Base-by-base conservation (phyloP, 208 protist species). In the Naegleria lovaniensis region DNA sequence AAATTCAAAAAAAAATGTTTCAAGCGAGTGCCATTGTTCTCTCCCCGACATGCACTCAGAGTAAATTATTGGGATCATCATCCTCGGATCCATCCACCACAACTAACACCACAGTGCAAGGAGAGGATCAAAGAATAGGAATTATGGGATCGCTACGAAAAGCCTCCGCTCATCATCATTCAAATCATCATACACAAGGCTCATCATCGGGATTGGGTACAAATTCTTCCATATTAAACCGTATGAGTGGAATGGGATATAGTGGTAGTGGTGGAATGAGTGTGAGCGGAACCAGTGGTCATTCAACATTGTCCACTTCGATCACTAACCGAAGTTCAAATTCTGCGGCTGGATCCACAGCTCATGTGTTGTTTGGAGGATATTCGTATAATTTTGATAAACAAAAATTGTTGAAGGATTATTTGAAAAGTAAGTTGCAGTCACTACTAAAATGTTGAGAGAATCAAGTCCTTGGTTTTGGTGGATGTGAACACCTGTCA, bases 341-440 rank as follows among this genome's bases (percentile, higher is more conserved):
- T 67, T 29, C 55, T 29, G 11, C 55, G 22, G 2, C 22, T 67
- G 11, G 19, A 29, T 29, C 11, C 1, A 67, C 55, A 3, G 11
- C 22, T 4, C 4, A 67, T 67, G 22, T 67, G 11, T 67, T 67
- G 22, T 67, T 67, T 67, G 22, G 22, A 29, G 55, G 55, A 29
- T 67, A 67, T 67, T 67, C 55, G 11, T 67, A 67, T 67, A 67
- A 67, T 67, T 67, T 67, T 67, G 55, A 67, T 67, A 67, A 67
- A 67, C 55, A 67, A 67, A 67, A 67, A 67, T 67, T 67, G 22
- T 67, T 67, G 22, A 67, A 67, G 22, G 55, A 67, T 67, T 67
- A 67, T 67, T 67, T 67, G 22, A 67, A 67, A 67, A 67, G 55
- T 67, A 67, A 29, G 55, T 67, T 58, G 5, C 15, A 58, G 5